Percentiles rank a stretch among this genome's conserved stretches.
phyloP scores from a whole-genome alignment of 2,329 filamentous ascomycete genomes.

The Gliomastix tumulicola region DNA sequence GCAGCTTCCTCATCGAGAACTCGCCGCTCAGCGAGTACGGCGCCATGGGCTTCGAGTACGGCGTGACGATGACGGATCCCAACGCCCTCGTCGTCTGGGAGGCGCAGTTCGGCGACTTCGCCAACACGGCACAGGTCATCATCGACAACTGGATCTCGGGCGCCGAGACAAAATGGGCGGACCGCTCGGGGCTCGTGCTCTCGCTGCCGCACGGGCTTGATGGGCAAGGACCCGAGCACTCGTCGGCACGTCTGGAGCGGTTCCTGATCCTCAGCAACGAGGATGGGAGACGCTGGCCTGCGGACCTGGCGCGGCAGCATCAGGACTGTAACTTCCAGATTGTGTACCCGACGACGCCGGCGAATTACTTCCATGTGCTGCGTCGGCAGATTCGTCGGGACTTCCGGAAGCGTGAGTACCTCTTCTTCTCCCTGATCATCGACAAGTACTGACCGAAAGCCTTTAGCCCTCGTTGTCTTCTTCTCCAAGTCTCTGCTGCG shows the following conservation, averaged over 20 bases:
- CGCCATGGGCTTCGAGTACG: slow-evolving; percentile 94
- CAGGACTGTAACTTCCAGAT: slow-evolving; percentile 99
- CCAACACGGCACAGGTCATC: slow-evolving; percentile 98
- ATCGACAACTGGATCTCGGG: slow-evolving; percentile 99
- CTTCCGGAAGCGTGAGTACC: slow-evolving; percentile 89
- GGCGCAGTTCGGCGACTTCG: slow-evolving; percentile 98
- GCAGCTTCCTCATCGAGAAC: slow-evolving; percentile 95
- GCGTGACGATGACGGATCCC: slow-evolving; percentile 93
- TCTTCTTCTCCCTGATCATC: slow-evolving; percentile 1
- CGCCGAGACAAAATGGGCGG: slow-evolving; percentile 97
- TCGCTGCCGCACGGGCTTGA: slow-evolving; percentile 97
- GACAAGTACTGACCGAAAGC: neutral
- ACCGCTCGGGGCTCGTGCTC: slow-evolving; percentile 93
- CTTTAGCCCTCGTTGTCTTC: slow-evolving; percentile 82
- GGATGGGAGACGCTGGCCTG: slow-evolving; percentile 88
- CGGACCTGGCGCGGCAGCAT: slow-evolving; percentile 82
- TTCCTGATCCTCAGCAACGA: slow-evolving; percentile 97
- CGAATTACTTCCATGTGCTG: slow-evolving; percentile 94
- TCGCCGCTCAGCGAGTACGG: slow-evolving; percentile 70
- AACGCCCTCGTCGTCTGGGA: slow-evolving; percentile 99
- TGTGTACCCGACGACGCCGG: slow-evolving; percentile 91
- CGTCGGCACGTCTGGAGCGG: slow-evolving; percentile 92
- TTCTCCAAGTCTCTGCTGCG: slow-evolving; percentile 97
- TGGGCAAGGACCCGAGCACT: slow-evolving; percentile 96
- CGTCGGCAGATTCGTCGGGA: slow-evolving; percentile 98